Evolutionary conservation across 495 filamentous ascomycete genomes (phyloP).

Genomic region (Neurospora intermedia): DNA sequence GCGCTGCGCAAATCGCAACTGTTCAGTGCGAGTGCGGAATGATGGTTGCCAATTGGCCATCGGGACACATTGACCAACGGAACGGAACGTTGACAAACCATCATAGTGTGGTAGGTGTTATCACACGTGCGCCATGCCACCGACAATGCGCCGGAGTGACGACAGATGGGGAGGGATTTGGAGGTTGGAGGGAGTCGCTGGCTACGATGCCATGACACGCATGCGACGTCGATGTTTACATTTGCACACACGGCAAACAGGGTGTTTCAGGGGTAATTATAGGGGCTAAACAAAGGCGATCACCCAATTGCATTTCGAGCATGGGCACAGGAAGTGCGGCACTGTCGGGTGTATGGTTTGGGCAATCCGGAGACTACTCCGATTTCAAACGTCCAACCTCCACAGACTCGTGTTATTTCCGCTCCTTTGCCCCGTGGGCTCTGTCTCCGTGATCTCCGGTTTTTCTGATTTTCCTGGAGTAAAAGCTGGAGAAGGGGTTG

Average conservation of each 20-base stretch:
- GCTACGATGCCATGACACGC: not conserved
- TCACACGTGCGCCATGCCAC: not conserved
- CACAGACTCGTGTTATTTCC: not conserved
- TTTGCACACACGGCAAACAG: not conserved
- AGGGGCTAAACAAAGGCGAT: not conserved
- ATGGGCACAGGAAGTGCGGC: not conserved
- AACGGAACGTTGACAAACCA: not conserved
- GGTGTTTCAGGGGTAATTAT: not conserved
- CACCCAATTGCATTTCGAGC: not conserved
- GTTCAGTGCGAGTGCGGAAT: not conserved
- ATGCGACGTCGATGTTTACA: not conserved
- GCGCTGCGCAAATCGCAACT: not conserved
- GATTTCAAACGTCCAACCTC: not conserved
- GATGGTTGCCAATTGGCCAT: not conserved
- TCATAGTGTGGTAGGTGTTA: not conserved
- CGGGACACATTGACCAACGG: not conserved
- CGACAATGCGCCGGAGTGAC: not conserved
- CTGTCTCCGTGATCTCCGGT: not conserved
- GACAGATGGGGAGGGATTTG: not conserved
- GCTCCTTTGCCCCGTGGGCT: not conserved
- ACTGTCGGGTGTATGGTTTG: not conserved
- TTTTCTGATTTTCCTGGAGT: not conserved
- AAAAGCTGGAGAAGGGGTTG: not conserved
- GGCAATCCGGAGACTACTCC: not conserved
- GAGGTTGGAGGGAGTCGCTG: not conserved